Evolutionary conservation across 2,329 filamentous ascomycete species (phyloP).

Genomic region (Verticillium longisporum): DNA sequence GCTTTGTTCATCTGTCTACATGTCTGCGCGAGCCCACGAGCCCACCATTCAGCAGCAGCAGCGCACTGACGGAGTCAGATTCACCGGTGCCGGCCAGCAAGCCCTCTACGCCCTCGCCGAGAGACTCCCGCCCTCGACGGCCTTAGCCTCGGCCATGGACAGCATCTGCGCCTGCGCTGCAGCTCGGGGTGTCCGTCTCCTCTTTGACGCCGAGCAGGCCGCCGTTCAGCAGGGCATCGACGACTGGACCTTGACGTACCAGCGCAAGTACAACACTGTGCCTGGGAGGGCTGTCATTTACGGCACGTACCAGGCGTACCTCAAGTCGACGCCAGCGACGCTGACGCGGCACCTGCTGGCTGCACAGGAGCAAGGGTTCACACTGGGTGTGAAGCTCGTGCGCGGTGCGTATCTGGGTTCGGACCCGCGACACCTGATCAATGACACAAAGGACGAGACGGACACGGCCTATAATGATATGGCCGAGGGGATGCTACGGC

Average conservation of each 20-base stretch:
- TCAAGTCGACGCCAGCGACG: constrained; percentile 53
- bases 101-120: constrained; percentile 61
- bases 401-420: constrained; percentile 67
- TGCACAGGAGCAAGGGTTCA: constrained; percentile 54
- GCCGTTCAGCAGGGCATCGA: constrained; percentile 74
- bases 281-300: constrained; percentile 63
- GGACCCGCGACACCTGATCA: constrained; percentile 63
- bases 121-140: constrained; percentile 53
- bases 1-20: constrained; percentile 6
- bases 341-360: constrained; percentile 52
- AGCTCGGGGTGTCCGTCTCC: constrained; percentile 61
- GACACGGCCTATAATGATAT: constrained; percentile 68
- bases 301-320: constrained; percentile 73
- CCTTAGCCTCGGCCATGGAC: constrained; percentile 64
- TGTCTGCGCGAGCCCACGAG: too few species aligned
- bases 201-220: constrained; percentile 84
- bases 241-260: constrained; percentile 70
- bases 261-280: constrained; percentile 65
- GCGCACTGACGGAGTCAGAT: constrained; percentile 30
- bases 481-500: constrained; percentile 58
- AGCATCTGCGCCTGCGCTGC: constrained; percentile 68
- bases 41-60: background rate
- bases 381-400: constrained; percentile 68
- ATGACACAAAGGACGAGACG: constrained; percentile 65
- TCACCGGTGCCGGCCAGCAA: constrained; percentile 74